A percentile compares a stretch with the other conserved stretches of the same genome.
Conservation (phyloP, 2,329 filamentous ascomycete species). For the Aspergillus quadrilineatus region DNA sequence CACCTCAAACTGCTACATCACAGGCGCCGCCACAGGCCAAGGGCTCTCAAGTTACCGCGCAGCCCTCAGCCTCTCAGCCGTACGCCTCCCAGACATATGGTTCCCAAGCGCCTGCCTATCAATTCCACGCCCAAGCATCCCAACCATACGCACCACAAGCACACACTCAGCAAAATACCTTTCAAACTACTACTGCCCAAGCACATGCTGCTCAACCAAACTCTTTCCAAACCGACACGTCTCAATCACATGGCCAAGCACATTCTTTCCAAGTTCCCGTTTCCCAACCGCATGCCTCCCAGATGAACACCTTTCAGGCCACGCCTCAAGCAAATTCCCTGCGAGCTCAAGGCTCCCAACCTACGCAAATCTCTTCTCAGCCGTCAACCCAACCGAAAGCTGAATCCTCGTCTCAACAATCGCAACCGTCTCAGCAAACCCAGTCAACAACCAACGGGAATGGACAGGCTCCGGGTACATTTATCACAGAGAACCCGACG, state of each 20-base stretch:
- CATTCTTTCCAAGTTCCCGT: background rate
- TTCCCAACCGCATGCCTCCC: background rate
- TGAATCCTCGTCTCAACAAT: no score
- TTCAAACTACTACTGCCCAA: background rate
- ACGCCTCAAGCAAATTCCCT: background rate
- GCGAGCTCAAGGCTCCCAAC: background rate
- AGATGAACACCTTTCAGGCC: background rate
- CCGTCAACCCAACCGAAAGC: no score
- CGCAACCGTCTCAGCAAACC: background rate
- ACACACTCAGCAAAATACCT: background rate
- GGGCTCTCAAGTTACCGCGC: background rate
- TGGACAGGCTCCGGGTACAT: slow-evolving; percentile 14
- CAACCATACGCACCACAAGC: background rate
- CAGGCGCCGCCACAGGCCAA: background rate
- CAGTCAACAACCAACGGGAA: slow-evolving; percentile 13
- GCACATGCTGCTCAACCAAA: background rate
- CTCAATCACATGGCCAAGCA: background rate
- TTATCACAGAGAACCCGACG: slow-evolving; percentile 10
- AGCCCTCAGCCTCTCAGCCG: background rate
- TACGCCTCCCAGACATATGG: background rate
- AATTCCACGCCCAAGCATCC: background rate
- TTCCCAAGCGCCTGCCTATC: background rate
- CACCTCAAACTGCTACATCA: background rate
- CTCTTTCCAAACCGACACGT: background rate
- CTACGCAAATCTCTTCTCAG: background rate